Evolutionary conservation across 1,284 basidiomycete species (phyloP), one percentile per base, ranked within the genome.

Genomic region (Malassezia caprae): DNA sequence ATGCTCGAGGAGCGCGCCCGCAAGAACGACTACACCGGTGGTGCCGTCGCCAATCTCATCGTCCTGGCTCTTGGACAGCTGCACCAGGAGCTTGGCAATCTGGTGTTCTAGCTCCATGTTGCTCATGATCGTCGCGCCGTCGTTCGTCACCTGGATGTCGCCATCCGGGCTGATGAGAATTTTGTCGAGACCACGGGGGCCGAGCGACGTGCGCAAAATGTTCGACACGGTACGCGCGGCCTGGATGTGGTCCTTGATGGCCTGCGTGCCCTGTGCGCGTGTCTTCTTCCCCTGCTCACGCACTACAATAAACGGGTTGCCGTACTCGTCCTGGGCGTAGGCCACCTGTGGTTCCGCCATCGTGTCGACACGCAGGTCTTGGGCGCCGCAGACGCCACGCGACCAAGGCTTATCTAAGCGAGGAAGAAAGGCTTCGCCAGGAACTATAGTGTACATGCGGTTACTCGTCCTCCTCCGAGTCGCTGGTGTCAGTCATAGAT

Each of bases 1-100:
- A 76, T 91, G 86, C 68, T 93, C 89, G 48, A 99, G 79, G 24
- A 99, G 80, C 21, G 94, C 94, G 61, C 93, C 93, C 30, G 93
- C 94, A 58, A 99, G 85, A 1, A 99, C 93, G 26, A 96, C 93
- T 58, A 99, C 93, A 76, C 93, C 94, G 31, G 93, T 98, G 10
- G 93, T 98, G 54, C 93, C 94, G 77, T 99, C 93, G 45, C 94
- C 93, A 76, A 99, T 94, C 79, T 99, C 93, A 77, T 96, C 91
- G 75, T 99, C 93, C 79, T 99, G 93, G 72, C 87, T 90, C 79
- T 91, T 91, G 46, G 88, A 91, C 42, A 96, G 80, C 76, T 98
- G 89, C 10, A 99, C 93, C 37, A 99, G 82, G 41, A 99, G 82
- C 78, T 94, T 96, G 57, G 93, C 93, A 72, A 98, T 93, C 78